Base-by-base conservation (phyloP, 202 grass and related monocot species). In the Musa balbisiana region DNA sequence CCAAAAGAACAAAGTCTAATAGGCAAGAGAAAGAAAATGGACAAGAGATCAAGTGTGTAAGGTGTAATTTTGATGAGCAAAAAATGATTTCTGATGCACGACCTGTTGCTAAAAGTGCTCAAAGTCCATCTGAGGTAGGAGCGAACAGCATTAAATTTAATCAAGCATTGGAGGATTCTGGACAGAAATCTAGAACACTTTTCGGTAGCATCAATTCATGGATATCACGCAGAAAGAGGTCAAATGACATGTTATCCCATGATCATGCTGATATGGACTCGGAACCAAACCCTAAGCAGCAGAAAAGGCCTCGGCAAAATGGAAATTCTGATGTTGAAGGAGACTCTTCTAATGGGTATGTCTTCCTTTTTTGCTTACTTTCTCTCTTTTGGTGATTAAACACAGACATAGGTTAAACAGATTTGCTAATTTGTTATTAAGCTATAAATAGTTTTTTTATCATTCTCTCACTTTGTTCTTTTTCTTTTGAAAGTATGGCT, bases 201-300 rank as follows among this genome's bases (percentile, higher is more conserved):
- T 56, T 49, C 78, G 55, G 55, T 69, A 26, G 52, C 55, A 74
- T 76, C 64, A 60, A 81, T 86, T 69, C 69, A 21, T 73, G 33
- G 75, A 5, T 64, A 26, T 53, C 64, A 50, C 72, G 87, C 10
- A 76, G 73, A 83, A 92, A 92, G 75, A 89, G 90, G 67, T 75
- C 53, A 50, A 77, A 79, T 52, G 21, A 75, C 76, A 73, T 55
- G 33, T n/a, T 87, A 3, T 81, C 74, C 22, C 64, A 73, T 76
- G 85, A 80, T 75, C 55, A 83, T 51, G 73, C 10, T 64, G 90
- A 89, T 75, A 76, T 17, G 67, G 74, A 65, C 1, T 73, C 74
- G 53, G 78, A 87, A 66, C 87, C 80, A 55, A 85, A 74, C 62
- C 62, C 63, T 27, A 92, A 87, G 82, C 72, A 87, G 14, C 78